A percentile compares a stretch with the other conserved stretches of the same genome.
Conservation (phyloP, 2,329 filamentous ascomycete genomes). For the Sporothrix brunneoviolacea region DNA sequence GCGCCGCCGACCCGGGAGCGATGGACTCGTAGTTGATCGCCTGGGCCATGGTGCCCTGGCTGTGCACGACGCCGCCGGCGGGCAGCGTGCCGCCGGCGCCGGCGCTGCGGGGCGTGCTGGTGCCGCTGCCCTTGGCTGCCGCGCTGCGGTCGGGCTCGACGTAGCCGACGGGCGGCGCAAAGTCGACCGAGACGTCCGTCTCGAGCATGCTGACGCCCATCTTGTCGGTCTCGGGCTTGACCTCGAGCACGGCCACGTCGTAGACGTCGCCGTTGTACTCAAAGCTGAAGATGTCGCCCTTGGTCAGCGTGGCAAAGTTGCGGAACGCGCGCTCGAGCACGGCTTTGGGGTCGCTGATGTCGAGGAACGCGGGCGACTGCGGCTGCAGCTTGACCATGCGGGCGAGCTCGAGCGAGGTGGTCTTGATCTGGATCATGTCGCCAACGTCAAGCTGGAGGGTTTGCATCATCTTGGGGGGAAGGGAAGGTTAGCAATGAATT, state of each 20-base stretch:
- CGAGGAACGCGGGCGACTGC: slow-evolving; percentile 86
- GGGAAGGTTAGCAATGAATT: slow-evolving; percentile 1
- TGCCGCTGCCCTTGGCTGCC: slow-evolving; percentile 54
- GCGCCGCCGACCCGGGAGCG: slow-evolving; percentile 65
- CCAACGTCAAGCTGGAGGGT: slow-evolving; percentile 83
- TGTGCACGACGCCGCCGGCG: slow-evolving; percentile 68
- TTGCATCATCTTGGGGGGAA: slow-evolving; percentile 99
- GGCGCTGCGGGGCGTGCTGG: slow-evolving; percentile 71
- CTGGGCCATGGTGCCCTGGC: slow-evolving; percentile 90
- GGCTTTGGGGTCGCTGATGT: slow-evolving; percentile 94
- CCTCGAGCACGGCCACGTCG: slow-evolving; percentile 87
- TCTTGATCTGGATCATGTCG: slow-evolving; percentile 91
- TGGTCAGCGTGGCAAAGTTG: slow-evolving; percentile 88
- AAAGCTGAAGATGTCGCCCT: slow-evolving; percentile 93
- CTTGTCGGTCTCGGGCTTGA: slow-evolving; percentile 76
- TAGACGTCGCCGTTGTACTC: slow-evolving; percentile 93
- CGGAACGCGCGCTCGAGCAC: slow-evolving; percentile 95
- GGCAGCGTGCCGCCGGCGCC: slow-evolving; percentile 57
- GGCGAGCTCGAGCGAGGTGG: slow-evolving; percentile 83
- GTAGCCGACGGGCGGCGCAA: slow-evolving; percentile 88
- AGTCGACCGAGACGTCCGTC: slow-evolving; percentile 94
- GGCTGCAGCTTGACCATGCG: slow-evolving; percentile 94
- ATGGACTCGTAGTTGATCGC: slow-evolving; percentile 95
- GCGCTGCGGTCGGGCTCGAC: slow-evolving; percentile 67
- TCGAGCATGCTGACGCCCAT: slow-evolving; percentile 92